These are phyloP conservation scores for Erodium chrysanthum DNA, from an alignment of 441 rosid genomes.

Conservation along the genomic window DNA sequence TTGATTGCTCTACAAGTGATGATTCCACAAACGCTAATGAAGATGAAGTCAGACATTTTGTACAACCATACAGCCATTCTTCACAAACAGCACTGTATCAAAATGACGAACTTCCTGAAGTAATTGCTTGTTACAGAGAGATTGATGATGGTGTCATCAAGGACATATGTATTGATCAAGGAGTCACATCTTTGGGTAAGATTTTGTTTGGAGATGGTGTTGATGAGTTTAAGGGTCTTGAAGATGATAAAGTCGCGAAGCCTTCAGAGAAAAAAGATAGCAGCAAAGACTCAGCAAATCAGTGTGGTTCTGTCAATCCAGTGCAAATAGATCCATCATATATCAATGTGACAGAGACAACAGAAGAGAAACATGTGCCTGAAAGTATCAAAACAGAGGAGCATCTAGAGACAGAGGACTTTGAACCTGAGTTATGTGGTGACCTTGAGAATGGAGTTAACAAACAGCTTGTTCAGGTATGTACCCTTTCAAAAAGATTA, in stretches of 20 bases:
- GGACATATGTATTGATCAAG: conserved; percentile 3
- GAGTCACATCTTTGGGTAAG: background rate
- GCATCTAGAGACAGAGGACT: background rate
- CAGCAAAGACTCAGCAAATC: background rate
- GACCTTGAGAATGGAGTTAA: background rate
- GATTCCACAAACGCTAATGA: conserved; percentile 2
- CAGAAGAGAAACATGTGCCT: background rate
- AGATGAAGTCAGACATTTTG: background rate
- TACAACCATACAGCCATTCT: background rate
- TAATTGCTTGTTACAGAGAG: background rate
- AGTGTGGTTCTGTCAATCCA: background rate
- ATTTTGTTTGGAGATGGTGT: background rate
- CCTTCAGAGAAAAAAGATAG: background rate
- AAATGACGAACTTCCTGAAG: background rate
- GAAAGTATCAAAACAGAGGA: background rate
- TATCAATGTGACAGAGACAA: background rate
- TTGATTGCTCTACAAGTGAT: conserved; percentile 3
- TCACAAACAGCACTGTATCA: background rate
- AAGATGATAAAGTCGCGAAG: background rate
- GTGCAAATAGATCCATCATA: background rate
- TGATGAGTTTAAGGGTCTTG: background rate
- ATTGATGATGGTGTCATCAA: background rate
- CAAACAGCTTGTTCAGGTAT: background rate
- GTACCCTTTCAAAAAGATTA: background rate
- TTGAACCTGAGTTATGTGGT: background rate